Evolutionary conservation across 2,329 filamentous ascomycete genomes (phyloP).

Genomic region (Plenodomus tracheiphilus): DNA sequence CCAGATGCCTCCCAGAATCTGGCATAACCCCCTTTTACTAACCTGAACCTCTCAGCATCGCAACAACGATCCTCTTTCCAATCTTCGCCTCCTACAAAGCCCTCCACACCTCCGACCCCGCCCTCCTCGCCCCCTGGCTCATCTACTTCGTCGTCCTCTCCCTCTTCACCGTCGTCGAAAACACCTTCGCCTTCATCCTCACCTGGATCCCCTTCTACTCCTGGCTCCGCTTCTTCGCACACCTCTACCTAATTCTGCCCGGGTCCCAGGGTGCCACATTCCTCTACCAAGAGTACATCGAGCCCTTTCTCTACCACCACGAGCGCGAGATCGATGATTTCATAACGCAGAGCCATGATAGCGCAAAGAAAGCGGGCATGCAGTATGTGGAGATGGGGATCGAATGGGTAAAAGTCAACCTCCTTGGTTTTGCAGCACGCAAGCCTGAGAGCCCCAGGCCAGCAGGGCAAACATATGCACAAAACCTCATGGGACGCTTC

Average conservation of each 20-base stretch:
- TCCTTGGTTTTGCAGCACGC: conserved; percentile 73
- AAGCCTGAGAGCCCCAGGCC: conserved; percentile 48
- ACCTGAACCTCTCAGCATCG: conserved; percentile 29
- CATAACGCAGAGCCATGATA: conserved; percentile 79
- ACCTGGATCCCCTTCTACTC: conserved; percentile 93
- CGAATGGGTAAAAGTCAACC: conserved; percentile 68
- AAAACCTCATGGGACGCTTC: conserved; percentile 82
- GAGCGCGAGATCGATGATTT: conserved; percentile 88
- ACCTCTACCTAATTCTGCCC: conserved; percentile 94
- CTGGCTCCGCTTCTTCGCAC: conserved; percentile 82
- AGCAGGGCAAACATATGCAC: conserved; percentile 67
- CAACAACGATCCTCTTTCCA: conserved; percentile 86
- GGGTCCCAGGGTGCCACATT: conserved; percentile 91
- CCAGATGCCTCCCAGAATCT: no score
- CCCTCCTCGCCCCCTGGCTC: conserved; percentile 91
- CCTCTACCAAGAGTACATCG: conserved; percentile 81
- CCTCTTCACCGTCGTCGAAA: conserved; percentile 79
- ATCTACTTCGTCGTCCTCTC: conserved; percentile 99
- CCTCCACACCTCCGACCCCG: conserved; percentile 86
- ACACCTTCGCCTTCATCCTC: conserved; percentile 84
- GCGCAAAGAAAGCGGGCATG: conserved; percentile 74
- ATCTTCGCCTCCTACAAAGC: conserved; percentile 98
- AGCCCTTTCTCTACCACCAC: conserved; percentile 86
- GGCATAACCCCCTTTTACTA: conserved; percentile 17
- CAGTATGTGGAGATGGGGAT: conserved; percentile 54